Percentiles rank a stretch among this genome's conserved stretches.
Conservation (phyloP, 2,329 filamentous ascomycete genomes). For the Westerdykella aurantiaca region DNA sequence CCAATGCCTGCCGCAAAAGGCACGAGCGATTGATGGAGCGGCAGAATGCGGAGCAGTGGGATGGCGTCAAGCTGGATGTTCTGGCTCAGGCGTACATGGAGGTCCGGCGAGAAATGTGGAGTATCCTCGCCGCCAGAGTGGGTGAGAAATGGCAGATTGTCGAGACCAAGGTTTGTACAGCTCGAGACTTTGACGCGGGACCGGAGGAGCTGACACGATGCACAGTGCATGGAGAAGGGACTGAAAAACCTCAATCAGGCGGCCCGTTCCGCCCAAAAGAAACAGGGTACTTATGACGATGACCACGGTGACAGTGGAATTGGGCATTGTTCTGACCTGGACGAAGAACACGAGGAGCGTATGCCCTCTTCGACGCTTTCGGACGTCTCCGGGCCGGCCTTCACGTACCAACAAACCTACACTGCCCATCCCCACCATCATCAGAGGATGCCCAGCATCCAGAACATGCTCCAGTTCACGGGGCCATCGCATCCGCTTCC, state of each 20-base stretch:
- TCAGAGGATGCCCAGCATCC: constrained; percentile 36
- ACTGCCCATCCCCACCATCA: constrained; percentile 9
- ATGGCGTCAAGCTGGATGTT: constrained; percentile 65
- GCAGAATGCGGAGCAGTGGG: constrained; percentile 68
- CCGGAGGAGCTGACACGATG: neutral
- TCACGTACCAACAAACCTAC: constrained; percentile 16
- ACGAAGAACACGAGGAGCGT: constrained; percentile 38
- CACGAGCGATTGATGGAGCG: constrained; percentile 80
- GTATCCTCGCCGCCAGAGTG: constrained; percentile 58
- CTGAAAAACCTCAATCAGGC: constrained; percentile 73
- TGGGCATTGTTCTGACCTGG: constrained; percentile 48
- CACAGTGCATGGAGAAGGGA: constrained; percentile 75
- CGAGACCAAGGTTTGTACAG: constrained; percentile 64
- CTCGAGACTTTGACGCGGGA: neutral
- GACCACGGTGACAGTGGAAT: constrained; percentile 64
- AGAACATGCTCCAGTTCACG: constrained; percentile 33
- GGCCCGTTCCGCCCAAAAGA: constrained; percentile 60
- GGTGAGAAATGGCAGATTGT: constrained; percentile 59
- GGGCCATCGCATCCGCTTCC: neutral
- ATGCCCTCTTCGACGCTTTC: constrained; percentile 9
- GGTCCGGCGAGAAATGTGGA: constrained; percentile 77
- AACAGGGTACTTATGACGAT: constrained; percentile 48
- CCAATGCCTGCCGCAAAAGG: constrained; percentile 83
- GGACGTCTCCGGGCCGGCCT: constrained; percentile 16
- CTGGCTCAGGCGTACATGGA: constrained; percentile 74